Evolutionary conservation across 345 rosid genomes (phyloP), one percentile per base, ranked within the genome.

Genomic region (Lepidium africanum): DNA sequence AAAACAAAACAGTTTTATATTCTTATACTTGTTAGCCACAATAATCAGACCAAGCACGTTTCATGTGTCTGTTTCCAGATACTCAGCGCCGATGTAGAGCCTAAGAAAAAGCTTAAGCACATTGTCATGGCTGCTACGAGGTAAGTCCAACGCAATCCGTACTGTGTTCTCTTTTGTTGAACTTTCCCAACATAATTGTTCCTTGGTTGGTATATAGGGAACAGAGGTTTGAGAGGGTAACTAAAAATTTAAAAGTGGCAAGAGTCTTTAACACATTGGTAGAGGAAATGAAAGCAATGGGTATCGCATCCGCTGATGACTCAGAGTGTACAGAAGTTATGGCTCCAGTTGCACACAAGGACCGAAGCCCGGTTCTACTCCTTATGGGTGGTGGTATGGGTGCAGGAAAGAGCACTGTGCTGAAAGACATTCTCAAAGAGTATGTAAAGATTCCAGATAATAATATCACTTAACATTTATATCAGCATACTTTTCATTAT

Each of bases 311-410:
- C 0, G 76, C 53, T 15, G 95, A 83, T 55, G 94, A 83, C 64
- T 76, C 91, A 8, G 76, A 62, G 19, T 84, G 90, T 76, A 87
- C 94, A 9, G 92, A 93, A 67, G 90, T 93, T 27, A 88, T 93
- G 98, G 94, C 83, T 64, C 98, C 98, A 1, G 84, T 93, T 73
- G 97, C 90, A 55, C 94, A 83, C 58, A 63, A 89, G 17, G 86
- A 93, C 55, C 76, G 98, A 60, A 93, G 98, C 72, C 98, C 96
- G 0, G 96, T 90, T 55, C 85, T 90, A 50, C 90, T 90, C n/a
- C 80, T 93, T 54, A 85, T 93, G 97, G 98, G 97, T 7, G 98
- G 98, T 25, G 98, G 98, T 10, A 93, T 93, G 98, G 98, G 98
- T 63, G 98, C 98, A 38, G 98, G 98, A 37, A 93, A 93, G 82